Evolutionary conservation across 2,329 filamentous ascomycete genomes (phyloP).

Genomic region (Lachnellula occidentalis): DNA sequence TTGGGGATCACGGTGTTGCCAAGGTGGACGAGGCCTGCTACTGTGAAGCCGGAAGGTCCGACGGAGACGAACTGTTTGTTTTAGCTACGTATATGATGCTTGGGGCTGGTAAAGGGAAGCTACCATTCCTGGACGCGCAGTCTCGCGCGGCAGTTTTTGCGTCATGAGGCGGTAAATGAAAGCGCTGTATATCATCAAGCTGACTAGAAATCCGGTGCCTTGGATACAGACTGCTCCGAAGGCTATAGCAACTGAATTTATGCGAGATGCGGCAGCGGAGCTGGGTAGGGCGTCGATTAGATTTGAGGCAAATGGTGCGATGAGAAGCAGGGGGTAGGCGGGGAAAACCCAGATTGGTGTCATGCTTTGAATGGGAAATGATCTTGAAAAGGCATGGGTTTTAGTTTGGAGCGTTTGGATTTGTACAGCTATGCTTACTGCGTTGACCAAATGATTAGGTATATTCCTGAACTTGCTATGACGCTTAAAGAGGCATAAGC

Average conservation of each 20-base stretch:
- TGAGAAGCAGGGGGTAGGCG: slow-evolving; percentile 73
- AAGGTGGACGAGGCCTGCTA: slow-evolving; percentile 46
- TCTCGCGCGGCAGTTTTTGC: slow-evolving; percentile 73
- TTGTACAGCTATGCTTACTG: slow-evolving; percentile 35
- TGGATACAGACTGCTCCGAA: slow-evolving; percentile 46
- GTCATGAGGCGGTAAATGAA: slow-evolving; percentile 87
- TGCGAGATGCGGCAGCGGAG: slow-evolving; percentile 31
- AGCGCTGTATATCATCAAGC: slow-evolving; percentile 75
- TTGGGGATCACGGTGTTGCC: slow-evolving; percentile 18
- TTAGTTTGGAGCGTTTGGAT: background rate
- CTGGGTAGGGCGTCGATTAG: slow-evolving; percentile 36
- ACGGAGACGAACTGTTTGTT: slow-evolving; percentile 66
- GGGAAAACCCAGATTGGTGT: slow-evolving; percentile 87
- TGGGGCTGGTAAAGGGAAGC: slow-evolving; percentile 3
- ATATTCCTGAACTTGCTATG: slow-evolving; percentile 62
- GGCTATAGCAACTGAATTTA: slow-evolving; percentile 43
- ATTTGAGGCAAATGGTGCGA: slow-evolving; percentile 63
- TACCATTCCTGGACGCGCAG: slow-evolving; percentile 68
- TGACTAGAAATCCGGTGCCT: slow-evolving; percentile 51
- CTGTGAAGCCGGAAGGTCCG: slow-evolving; percentile 60
- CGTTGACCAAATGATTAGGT: slow-evolving; percentile 65
- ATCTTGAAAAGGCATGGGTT: slow-evolving; percentile 28
- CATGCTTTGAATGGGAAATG: slow-evolving; percentile 70
- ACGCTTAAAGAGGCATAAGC: slow-evolving; percentile 65
- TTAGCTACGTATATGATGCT: slow-evolving; percentile 3